Percentiles rank a stretch among this genome's conserved stretches.
These are phyloP conservation scores for Elsinoe batatas DNA, from an alignment of 2,329 filamentous ascomycete genomes.

Conservation along the genomic window DNA sequence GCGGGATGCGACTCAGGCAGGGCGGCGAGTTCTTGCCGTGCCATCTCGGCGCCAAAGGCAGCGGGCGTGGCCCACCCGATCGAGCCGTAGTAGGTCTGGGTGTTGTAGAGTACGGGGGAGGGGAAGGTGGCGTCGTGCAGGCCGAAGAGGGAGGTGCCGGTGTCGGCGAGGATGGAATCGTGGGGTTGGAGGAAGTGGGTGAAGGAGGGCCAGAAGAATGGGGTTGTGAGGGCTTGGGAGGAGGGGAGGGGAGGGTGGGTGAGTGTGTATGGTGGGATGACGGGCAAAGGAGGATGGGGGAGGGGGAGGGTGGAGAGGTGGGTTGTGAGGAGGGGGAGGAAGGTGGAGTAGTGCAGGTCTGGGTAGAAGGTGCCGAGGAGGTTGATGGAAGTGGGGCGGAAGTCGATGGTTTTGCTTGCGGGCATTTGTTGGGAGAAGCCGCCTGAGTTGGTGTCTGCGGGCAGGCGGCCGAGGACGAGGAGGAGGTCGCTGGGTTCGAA, in stretches of 20 bases:
- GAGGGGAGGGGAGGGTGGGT: slow-evolving; percentile 24
- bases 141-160: slow-evolving; percentile 33
- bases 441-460: slow-evolving; percentile 35
- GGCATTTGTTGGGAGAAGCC: slow-evolving; percentile 31
- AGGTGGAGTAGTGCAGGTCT: not conserved
- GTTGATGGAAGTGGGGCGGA: slow-evolving; percentile 31
- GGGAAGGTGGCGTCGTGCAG: slow-evolving; percentile 26
- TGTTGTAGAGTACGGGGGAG: slow-evolving; percentile 40
- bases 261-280: slow-evolving; percentile 23
- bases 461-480: slow-evolving; percentile 31
- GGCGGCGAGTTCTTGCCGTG: slow-evolving; percentile 38
- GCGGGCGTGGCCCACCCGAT: slow-evolving; percentile 36
- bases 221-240: slow-evolving; percentile 33
- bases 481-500: slow-evolving; percentile 30
- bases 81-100: slow-evolving; percentile 36
- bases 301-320: slow-evolving; percentile 14
- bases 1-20: too few species aligned
- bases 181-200: slow-evolving; percentile 28
- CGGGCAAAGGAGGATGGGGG: slow-evolving; percentile 22
- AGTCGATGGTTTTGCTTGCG: slow-evolving; percentile 24
- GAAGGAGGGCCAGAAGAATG: slow-evolving; percentile 32
- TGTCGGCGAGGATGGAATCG: slow-evolving; percentile 35
- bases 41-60: slow-evolving; percentile 35
- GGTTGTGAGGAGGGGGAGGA: not conserved
- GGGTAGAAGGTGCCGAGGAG: not conserved